Percentiles rank a stretch among this genome's conserved stretches.
Evolutionary conservation across 352 stramenopile genomes (phyloP).

Genomic region (Phytopythium boreale): DNA sequence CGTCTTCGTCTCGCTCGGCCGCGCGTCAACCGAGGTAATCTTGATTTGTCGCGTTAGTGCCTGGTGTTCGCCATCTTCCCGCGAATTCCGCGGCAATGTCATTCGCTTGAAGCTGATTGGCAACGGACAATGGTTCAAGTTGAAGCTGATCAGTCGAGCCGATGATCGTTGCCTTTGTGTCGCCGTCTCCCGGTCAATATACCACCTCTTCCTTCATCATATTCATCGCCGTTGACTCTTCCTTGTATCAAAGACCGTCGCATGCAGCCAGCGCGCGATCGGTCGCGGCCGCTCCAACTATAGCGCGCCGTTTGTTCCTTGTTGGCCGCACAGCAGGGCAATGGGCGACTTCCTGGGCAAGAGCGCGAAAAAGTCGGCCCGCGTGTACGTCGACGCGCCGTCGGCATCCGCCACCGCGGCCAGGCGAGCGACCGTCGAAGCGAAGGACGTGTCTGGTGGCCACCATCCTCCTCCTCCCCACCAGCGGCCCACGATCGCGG

Average conservation of each 20-base stretch:
- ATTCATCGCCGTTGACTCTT: no score
- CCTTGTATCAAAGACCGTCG: neutral
- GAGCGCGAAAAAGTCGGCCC: slow-evolving; percentile 15
- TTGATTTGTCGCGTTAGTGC: no score
- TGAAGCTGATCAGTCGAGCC: neutral
- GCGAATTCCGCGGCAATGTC: neutral
- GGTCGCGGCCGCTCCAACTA: neutral
- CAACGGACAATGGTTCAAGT: neutral
- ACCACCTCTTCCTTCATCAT: neutral
- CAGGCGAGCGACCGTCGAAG: neutral
- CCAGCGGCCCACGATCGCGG: slow-evolving; percentile 12
- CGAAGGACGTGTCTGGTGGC: slow-evolving; percentile 1
- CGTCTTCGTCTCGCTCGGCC: neutral
- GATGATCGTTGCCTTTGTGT: neutral
- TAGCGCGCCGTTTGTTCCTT: neutral
- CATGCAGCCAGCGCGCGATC: neutral
- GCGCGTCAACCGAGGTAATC: no score
- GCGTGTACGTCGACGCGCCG: slow-evolving; percentile 17
- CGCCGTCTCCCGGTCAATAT: neutral
- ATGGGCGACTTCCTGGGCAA: slow-evolving; percentile 5
- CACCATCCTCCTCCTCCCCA: slow-evolving; percentile 2
- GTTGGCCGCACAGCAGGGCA: neutral
- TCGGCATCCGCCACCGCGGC: neutral
- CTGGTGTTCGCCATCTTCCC: neutral
- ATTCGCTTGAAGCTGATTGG: neutral